These are phyloP conservation scores for Capsella rubella DNA, from an alignment of 441 rosid species.

Conservation along the genomic window DNA sequence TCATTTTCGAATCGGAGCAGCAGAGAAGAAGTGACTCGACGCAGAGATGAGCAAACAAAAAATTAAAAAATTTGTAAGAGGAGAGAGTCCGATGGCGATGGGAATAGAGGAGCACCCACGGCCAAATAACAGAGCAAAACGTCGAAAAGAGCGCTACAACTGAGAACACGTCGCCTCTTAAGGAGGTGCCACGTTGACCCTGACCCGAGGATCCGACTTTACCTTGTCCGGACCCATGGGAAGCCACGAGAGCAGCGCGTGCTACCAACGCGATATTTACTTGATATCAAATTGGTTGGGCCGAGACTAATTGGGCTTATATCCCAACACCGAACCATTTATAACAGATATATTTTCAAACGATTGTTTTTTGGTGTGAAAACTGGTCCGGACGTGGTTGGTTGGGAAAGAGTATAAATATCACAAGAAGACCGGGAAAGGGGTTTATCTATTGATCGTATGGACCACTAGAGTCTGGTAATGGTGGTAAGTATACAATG, in stretches of 20 bases:
- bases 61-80: background rate
- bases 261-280: background rate
- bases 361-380: no score
- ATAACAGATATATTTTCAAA: no score
- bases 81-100: conserved; percentile 36
- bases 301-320: background rate
- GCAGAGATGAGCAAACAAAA: conserved; percentile 1
- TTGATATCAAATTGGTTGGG: conserved; percentile 9
- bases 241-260: conserved; percentile 28
- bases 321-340: background rate
- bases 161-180: conserved; percentile 39
- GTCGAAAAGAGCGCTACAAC: conserved; percentile 33
- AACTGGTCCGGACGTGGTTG: no score
- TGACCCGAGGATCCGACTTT: conserved; percentile 30
- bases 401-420: no score
- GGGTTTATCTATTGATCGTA: background rate
- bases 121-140: conserved; percentile 25
- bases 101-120: conserved; percentile 15
- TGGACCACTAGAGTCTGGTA: background rate
- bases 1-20: conserved; percentile 48
- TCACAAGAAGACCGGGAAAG: background rate
- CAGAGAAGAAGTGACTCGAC: conserved; percentile 6
- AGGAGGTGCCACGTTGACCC: conserved; percentile 35
- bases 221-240: conserved; percentile 22
- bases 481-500: background rate